These are phyloP conservation scores for Leccinum fuscescens DNA, from an alignment of 1,284 basidiomycete species.

Conservation along the genomic window DNA sequence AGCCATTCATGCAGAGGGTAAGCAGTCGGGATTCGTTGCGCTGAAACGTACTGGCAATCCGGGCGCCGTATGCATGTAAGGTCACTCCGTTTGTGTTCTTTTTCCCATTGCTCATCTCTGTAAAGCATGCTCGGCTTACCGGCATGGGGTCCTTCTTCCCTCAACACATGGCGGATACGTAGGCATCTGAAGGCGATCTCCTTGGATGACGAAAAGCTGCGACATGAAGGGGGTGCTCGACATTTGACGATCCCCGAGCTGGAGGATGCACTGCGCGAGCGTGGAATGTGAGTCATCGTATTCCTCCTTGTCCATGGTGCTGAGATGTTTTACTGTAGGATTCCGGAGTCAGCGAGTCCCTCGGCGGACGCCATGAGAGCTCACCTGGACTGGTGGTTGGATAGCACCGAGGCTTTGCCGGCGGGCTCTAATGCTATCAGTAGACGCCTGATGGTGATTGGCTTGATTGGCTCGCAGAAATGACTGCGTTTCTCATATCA, in stretches of 20 bases:
- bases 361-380: conserved; percentile 43
- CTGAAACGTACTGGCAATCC: conserved; percentile 30
- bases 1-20: conserved; percentile 31
- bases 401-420: conserved; percentile 31
- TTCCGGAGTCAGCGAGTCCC: conserved; percentile 33
- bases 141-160: conserved; percentile 50
- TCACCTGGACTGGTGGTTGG: conserved; percentile 63
- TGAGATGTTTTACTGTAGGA: conserved; percentile 15
- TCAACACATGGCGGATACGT: conserved; percentile 54
- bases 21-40: conserved; percentile 28
- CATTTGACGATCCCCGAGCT: conserved; percentile 53
- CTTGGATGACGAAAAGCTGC: conserved; percentile 59
- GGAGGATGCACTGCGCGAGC: conserved; percentile 62
- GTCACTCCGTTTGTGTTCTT: conserved; percentile 12
- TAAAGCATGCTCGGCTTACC: conserved; percentile 58
- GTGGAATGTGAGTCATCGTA: conserved; percentile 61
- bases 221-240: conserved; percentile 46
- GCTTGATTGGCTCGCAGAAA: conserved; percentile 31
- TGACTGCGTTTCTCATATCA: conserved; percentile 5
- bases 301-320: background rate
- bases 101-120: conserved; percentile 1
- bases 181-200: conserved; percentile 54
- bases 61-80: conserved; percentile 39
- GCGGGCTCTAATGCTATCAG: conserved; percentile 38
- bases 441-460: conserved; percentile 43